Conservation (phyloP, 78 protist genomes). For the Dictyostelium capitatum region DNA sequence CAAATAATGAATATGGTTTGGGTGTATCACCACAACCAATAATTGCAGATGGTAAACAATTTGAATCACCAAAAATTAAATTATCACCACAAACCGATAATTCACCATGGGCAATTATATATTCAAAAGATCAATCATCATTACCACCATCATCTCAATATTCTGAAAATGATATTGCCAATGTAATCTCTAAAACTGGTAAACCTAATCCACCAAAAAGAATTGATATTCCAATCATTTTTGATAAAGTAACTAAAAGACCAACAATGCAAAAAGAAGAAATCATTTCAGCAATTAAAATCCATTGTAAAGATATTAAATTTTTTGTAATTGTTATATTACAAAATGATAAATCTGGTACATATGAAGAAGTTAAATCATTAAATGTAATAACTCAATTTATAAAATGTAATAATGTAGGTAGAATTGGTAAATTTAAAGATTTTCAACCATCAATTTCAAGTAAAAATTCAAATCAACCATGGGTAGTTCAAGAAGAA, state of each 20-base stretch:
- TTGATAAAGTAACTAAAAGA: too few species aligned
- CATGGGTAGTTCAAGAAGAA: not conserved
- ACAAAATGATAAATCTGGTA: not conserved
- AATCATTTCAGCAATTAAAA: not conserved
- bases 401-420: not conserved
- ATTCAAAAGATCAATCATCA: too few species aligned
- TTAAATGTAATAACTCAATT: constrained; percentile 35
- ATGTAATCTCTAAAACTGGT: too few species aligned
- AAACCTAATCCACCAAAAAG: too few species aligned
- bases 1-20: too few species aligned
- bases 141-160: too few species aligned
- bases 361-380: not conserved
- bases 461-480: not conserved
- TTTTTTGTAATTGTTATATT: not conserved
- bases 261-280: not conserved
- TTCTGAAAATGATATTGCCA: too few species aligned
- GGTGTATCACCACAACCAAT: not conserved
- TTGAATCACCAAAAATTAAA: too few species aligned
- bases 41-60: not conserved
- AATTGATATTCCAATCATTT: not conserved
- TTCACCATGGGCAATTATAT: too few species aligned
- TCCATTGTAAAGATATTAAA: too few species aligned
- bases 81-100: too few species aligned
- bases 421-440: not conserved
- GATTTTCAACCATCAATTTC: not conserved